Conservation (phyloP, 2,329 filamentous ascomycete species). For the Drechslerella stenobrocha region DNA sequence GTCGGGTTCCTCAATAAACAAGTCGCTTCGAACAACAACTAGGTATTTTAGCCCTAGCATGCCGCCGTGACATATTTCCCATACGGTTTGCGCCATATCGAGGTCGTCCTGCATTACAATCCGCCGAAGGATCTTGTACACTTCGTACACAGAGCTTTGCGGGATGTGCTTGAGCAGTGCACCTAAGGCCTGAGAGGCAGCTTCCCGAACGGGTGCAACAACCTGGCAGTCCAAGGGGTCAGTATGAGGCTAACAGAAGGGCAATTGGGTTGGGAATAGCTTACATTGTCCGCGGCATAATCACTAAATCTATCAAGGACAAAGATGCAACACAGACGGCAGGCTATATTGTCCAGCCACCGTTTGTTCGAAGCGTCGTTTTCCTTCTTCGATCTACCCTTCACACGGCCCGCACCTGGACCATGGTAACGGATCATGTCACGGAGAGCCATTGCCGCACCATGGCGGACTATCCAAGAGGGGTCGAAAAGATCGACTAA, state of each 20-base stretch:
- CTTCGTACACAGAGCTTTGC: constrained; percentile 74
- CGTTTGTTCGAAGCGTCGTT: constrained; percentile 78
- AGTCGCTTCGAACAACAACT: constrained; percentile 89
- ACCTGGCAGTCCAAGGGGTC: constrained; percentile 58
- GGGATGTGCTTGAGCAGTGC: constrained; percentile 84
- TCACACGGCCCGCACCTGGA: constrained; percentile 76
- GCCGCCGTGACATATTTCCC: constrained; percentile 95
- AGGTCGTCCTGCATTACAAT: constrained; percentile 91
- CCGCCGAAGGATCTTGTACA: constrained; percentile 80
- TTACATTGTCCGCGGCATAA: constrained; percentile 84
- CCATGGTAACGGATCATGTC: constrained; percentile 91
- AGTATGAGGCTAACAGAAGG: constrained; percentile 3
- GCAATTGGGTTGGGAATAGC: constrained; percentile 4
- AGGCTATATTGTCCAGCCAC: constrained; percentile 95
- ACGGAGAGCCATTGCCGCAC: constrained; percentile 89
- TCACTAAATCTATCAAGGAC: constrained; percentile 98
- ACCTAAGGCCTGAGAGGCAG: constrained; percentile 88
- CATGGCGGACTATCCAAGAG: constrained; percentile 93
- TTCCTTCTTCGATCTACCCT: constrained; percentile 69
- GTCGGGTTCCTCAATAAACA: constrained; percentile 77
- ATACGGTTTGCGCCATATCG: constrained; percentile 71
- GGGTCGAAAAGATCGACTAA: constrained; percentile 91
- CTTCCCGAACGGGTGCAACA: constrained; percentile 92
- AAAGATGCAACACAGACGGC: constrained; percentile 88
- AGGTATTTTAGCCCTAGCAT: constrained; percentile 97